These are phyloP conservation scores for Botrytis porri DNA, from an alignment of 2,329 filamentous ascomycete genomes.

Conservation along the genomic window DNA sequence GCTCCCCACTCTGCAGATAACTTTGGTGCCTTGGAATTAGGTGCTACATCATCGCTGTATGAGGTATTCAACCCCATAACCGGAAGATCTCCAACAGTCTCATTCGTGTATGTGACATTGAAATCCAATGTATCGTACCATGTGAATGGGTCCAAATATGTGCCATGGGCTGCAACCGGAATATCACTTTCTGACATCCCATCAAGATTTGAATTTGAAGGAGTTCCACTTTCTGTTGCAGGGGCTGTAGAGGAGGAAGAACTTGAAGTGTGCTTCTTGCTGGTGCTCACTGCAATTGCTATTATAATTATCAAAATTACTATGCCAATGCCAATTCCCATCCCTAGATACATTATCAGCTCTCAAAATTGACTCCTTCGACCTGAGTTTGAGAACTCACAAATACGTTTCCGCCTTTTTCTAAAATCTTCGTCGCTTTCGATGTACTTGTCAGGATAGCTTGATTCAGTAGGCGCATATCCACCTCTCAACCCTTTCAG, in stretches of 20 bases:
- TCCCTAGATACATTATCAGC: conserved; percentile 37
- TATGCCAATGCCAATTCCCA: conserved; percentile 52
- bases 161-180: conserved; percentile 66
- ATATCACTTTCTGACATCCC: conserved; percentile 47
- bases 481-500: conserved; percentile 43
- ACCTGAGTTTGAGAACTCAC: conserved; percentile 43
- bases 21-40: conserved; percentile 77
- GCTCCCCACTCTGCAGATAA: conserved; percentile 72
- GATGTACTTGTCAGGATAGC: conserved; percentile 4
- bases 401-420: conserved; percentile 57
- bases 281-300: conserved; percentile 62
- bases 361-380: not conserved
- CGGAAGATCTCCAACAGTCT: conserved; percentile 80
- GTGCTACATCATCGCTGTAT: conserved; percentile 78
- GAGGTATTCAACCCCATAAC: conserved; percentile 82
- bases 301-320: conserved; percentile 65
- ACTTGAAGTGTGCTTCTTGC: conserved; percentile 53
- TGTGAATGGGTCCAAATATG: conserved; percentile 81
- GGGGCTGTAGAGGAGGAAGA: conserved; percentile 25
- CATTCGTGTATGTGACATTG: conserved; percentile 88
- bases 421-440: conserved; percentile 20
- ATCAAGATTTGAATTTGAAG: conserved; percentile 47
- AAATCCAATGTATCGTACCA: conserved; percentile 91
- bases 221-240: conserved; percentile 24
- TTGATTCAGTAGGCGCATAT: conserved; percentile 15